Conservation (phyloP, 2,329 filamentous ascomycete genomes). For the Akanthomyces dipterigenus region DNA sequence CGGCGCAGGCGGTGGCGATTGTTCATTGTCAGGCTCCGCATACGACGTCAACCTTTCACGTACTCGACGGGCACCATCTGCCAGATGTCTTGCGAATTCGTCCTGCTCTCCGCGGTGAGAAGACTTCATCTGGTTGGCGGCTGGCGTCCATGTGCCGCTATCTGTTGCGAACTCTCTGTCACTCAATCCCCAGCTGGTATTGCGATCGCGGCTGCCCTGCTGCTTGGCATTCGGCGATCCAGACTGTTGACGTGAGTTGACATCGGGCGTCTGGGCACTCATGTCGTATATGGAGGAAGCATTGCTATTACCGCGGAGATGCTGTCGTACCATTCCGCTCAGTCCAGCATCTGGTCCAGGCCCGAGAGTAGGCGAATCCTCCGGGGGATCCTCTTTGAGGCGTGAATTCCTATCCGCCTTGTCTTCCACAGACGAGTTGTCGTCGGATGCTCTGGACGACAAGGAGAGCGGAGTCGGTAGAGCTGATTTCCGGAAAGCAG, state of each 20-base stretch:
- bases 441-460: conserved; percentile 22
- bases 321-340: conserved; percentile 75
- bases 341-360: conserved; percentile 59
- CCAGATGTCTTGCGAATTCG: conserved; percentile 68
- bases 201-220: conserved; percentile 17
- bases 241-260: conserved; percentile 14
- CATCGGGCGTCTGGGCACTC: conserved; percentile 31
- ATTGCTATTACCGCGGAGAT: conserved; percentile 75
- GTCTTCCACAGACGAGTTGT: conserved; percentile 22
- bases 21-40: conserved; percentile 53
- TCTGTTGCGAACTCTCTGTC: conserved; percentile 18
- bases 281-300: conserved; percentile 69
- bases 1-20: conserved; percentile 18
- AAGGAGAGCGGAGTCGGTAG: conserved; percentile 37
- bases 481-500: conserved; percentile 43
- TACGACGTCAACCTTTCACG: conserved; percentile 67
- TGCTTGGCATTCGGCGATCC: conserved; percentile 29
- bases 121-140: conserved; percentile 15
- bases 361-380: conserved; percentile 75
- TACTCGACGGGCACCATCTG: conserved; percentile 62
- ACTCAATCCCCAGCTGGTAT: conserved; percentile 15
- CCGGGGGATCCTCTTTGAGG: conserved; percentile 20
- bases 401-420: conserved; percentile 12
- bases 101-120: conserved; percentile 48
- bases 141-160: conserved; percentile 15